phyloP scores from a whole-genome alignment of 192 early-diverging fungal species.

The Dimargaris cristalligena region DNA sequence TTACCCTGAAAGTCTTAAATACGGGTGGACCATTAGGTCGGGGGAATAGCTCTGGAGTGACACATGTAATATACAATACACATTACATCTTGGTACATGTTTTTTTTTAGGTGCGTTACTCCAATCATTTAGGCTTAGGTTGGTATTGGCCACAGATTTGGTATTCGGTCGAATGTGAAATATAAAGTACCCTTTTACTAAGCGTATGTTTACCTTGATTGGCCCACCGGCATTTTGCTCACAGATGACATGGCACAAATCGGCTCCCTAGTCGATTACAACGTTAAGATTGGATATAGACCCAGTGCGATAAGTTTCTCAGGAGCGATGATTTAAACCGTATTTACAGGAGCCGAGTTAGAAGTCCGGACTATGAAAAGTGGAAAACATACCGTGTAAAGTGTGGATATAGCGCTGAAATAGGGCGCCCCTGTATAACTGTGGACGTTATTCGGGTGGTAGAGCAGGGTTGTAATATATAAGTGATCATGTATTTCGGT shows the following conservation, averaged over 20 bases:
- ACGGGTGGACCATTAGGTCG: slow-evolving; percentile 89
- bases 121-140: not conserved
- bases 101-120: not conserved
- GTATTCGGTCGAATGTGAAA: not conserved
- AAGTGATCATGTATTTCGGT: not conserved
- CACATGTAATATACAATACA: not conserved
- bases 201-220: slow-evolving; percentile 40
- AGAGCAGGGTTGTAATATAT: not conserved
- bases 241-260: slow-evolving; percentile 75
- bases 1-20: slow-evolving; percentile 29
- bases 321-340: not conserved
- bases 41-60: slow-evolving; percentile 37
- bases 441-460: not conserved
- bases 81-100: not conserved
- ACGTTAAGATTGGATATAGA: not conserved
- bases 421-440: slow-evolving; percentile 82
- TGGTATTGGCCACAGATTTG: not conserved
- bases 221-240: slow-evolving; percentile 52
- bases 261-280: slow-evolving; percentile 44
- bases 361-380: not conserved
- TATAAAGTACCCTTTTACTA: not conserved
- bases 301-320: not conserved
- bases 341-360: not conserved
- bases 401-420: slow-evolving; percentile 57
- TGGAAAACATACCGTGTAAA: slow-evolving; percentile 41